Base-by-base conservation (phyloP, 805 yeast genomes). In the Hanseniaspora taiwanica region DNA sequence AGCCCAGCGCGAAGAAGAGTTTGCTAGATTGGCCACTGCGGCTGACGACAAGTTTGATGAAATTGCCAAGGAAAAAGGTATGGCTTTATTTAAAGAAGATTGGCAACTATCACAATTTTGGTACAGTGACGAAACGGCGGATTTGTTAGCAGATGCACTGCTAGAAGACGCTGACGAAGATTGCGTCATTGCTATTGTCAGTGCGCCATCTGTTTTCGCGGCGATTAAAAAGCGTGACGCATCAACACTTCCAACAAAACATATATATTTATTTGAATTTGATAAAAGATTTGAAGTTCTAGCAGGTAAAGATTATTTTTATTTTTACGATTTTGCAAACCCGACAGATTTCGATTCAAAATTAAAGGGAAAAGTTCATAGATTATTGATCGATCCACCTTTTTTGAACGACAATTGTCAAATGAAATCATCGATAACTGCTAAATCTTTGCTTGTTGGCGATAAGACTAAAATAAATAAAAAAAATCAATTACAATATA, bases 91-190 rank as follows among this genome's bases (percentile, higher is more conserved):
- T 58, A 68, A 81, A 53, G 96, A 86, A 59, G 94, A 86, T 59
- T 86, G 96, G 96, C 91, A 84, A 53, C 66, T 87, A 29, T 84
- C 94, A 1, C 96, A 86, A 58, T 86, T 86, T 61, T 86, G 96
- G 86, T 86, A 84, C 54, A 63, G 70, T 42, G 87, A 84, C 44
- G 60, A 64, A 2, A 86, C 96, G 1, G 86, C 95, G 0, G 69
- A 68, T 39, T 53, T 60, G 1, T 57, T 84, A 16, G 91, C 84
- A 1, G 72, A 71, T 44, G 91, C 83, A 6, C 63, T 85, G 33
- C 58, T 85, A 12, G 82, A 78, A 27, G 91, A 84, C 6, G 91
- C 93, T 1, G 81, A 78, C 48, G 69, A 69, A 40, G 67, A 71
- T 29, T 81, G 93, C 0, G 76, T 75, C 1, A 69, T 86, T 35